phyloP scores from a whole-genome alignment of 176 grass and related monocot species.

The Aegilops umbellulata region DNA sequence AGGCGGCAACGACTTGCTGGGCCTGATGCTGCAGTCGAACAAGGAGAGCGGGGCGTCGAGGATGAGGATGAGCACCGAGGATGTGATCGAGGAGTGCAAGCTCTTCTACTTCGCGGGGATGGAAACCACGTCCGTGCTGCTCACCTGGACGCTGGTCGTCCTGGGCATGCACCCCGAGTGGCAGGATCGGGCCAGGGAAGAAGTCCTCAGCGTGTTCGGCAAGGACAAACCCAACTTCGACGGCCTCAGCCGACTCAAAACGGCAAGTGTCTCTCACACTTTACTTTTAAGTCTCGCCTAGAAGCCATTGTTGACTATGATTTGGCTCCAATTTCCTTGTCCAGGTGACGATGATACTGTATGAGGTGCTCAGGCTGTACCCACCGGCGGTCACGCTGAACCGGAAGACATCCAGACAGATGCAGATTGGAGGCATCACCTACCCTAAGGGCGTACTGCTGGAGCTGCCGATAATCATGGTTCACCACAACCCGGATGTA shows the following conservation, averaged over 20 bases:
- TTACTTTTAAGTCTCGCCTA: background rate
- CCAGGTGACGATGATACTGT: slow-evolving; percentile 72
- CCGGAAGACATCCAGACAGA: slow-evolving; percentile 39
- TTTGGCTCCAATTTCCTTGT: background rate
- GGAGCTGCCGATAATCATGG: slow-evolving; percentile 42
- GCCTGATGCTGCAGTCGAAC: slow-evolving; percentile 58
- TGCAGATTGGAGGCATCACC: slow-evolving; percentile 46
- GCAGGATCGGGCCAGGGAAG: slow-evolving; percentile 63
- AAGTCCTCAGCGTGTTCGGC: slow-evolving; percentile 56
- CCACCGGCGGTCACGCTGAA: slow-evolving; percentile 34
- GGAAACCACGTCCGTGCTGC: slow-evolving; percentile 61
- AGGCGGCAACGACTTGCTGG: slow-evolving; percentile 57
- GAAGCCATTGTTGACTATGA: background rate
- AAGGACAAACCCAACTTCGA: slow-evolving; percentile 44
- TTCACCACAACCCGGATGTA: slow-evolving; percentile 55
- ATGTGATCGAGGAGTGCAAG: slow-evolving; percentile 85
- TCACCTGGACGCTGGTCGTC: slow-evolving; percentile 64
- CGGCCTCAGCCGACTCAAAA: slow-evolving; percentile 49
- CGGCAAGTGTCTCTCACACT: slow-evolving; percentile 24
- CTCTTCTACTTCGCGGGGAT: slow-evolving; percentile 74
- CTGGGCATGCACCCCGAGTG: slow-evolving; percentile 56
- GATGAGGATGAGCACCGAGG: slow-evolving; percentile 51
- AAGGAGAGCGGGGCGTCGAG: slow-evolving; percentile 24
- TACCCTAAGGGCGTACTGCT: slow-evolving; percentile 60
- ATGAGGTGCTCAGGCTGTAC: slow-evolving; percentile 76